Evolutionary conservation across 225 moss, liverwort and hornwort species (phyloP).

Genomic region (Bryoerythrophyllum caledonicum): DNA sequence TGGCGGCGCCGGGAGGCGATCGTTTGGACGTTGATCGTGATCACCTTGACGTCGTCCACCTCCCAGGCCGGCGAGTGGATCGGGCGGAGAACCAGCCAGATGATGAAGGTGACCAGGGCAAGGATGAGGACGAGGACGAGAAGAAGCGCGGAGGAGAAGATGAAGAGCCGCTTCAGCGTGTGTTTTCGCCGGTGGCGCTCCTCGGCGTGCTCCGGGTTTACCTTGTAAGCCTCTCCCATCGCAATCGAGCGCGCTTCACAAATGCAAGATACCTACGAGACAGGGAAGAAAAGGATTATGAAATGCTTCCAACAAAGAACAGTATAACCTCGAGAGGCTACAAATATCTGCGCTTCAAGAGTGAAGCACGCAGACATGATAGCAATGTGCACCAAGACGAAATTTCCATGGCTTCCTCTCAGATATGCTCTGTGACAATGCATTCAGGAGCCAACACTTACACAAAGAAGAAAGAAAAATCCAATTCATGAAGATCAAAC

Average conservation of each 20-base stretch:
- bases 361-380: neutral
- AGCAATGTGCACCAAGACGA: neutral
- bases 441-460: neutral
- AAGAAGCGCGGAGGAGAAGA: neutral
- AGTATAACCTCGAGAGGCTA: too few relatives aligned
- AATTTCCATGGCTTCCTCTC: neutral
- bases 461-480: neutral
- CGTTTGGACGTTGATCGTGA: slow-evolving; percentile 42
- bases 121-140: slow-evolving; percentile 22
- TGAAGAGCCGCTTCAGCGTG: slow-evolving; percentile 22
- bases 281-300: neutral
- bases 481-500: neutral
- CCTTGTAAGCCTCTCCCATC: slow-evolving; percentile 30
- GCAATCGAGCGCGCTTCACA: neutral
- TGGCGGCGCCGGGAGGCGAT: slow-evolving; percentile 23
- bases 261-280: neutral
- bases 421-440: neutral
- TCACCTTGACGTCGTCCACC: slow-evolving; percentile 41
- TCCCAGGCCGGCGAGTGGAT: slow-evolving; percentile 42
- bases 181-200: slow-evolving; percentile 7
- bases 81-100: slow-evolving; percentile 43
- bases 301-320: neutral
- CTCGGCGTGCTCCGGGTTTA: slow-evolving; percentile 31
- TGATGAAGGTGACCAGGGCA: slow-evolving; percentile 27
- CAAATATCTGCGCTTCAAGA: neutral